phyloP scores from a whole-genome alignment of 2,329 filamentous ascomycete genomes.

The Zymoseptoria brevis region DNA sequence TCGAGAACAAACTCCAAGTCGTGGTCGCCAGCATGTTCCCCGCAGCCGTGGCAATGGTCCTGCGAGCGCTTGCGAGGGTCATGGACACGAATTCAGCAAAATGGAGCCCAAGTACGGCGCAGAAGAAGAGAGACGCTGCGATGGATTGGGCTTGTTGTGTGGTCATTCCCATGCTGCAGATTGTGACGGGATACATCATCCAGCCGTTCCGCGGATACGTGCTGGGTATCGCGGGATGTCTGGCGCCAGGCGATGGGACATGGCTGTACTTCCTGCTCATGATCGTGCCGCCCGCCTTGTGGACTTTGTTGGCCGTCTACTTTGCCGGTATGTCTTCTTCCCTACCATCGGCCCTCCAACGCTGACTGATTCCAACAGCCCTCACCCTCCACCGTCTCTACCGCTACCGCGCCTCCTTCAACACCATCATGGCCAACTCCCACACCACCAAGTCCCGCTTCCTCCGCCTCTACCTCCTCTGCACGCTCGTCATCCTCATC shows the following conservation, averaged over 20 bases:
- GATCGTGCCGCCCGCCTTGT: conserved; percentile 49
- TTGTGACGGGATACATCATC: conserved; percentile 51
- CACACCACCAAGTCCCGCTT: conserved; percentile 54
- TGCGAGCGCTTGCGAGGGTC: conserved; percentile 52
- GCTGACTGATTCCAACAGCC: conserved; percentile 32
- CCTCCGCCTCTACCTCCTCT: conserved; percentile 52
- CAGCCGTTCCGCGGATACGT: conserved; percentile 54
- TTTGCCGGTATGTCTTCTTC: conserved; percentile 46
- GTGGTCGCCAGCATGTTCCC: conserved; percentile 46
- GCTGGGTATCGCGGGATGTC: conserved; percentile 52
- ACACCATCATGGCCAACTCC: conserved; percentile 45
- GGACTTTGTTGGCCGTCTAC: conserved; percentile 46
- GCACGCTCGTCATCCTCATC: conserved; percentile 41
- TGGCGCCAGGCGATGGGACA: conserved; percentile 45
- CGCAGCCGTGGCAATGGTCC: conserved; percentile 49
- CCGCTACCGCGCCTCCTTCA: conserved; percentile 52
- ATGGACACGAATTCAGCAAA: conserved; percentile 51
- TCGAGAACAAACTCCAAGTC: conserved; percentile 52
- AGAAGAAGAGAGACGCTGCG: conserved; percentile 39
- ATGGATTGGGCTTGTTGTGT: conserved; percentile 52
- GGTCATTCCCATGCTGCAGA: conserved; percentile 46
- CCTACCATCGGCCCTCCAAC: too few species aligned
- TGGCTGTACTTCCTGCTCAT: conserved; percentile 51
- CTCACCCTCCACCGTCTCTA: conserved; percentile 54
- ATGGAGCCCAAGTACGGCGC: conserved; percentile 42